Evolutionary conservation across 805 yeast genomes (phyloP).

Genomic region (Ogataea sp.): DNA sequence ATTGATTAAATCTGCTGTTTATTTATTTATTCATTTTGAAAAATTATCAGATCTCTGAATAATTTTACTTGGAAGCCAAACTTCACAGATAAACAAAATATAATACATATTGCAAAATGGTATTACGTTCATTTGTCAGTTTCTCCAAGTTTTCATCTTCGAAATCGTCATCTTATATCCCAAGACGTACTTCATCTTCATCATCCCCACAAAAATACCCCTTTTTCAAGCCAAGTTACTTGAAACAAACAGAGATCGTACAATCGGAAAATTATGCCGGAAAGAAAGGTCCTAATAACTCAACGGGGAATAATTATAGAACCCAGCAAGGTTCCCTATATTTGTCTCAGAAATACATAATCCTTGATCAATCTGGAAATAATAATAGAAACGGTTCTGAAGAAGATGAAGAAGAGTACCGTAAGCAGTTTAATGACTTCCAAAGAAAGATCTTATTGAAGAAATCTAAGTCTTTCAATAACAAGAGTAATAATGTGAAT

Average conservation of each 20-base stretch:
- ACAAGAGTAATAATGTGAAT: constrained; percentile 23
- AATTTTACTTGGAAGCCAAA: too few relatives aligned
- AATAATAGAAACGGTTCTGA: constrained; percentile 8
- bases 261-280: constrained; percentile 21
- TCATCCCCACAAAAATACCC: constrained; percentile 14
- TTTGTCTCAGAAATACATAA: constrained; percentile 18
- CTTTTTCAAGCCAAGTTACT: constrained; percentile 28
- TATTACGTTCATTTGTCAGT: constrained; percentile 20
- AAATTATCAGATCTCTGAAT: too few relatives aligned
- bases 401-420: constrained; percentile 7
- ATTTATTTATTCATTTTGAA: too few relatives aligned
- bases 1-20: too few relatives aligned
- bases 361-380: constrained; percentile 17
- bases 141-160: constrained; percentile 15
- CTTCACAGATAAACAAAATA: too few relatives aligned
- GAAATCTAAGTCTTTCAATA: constrained; percentile 15
- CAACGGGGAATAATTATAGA: constrained; percentile 13
- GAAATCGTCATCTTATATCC: constrained; percentile 9
- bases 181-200: constrained; percentile 8
- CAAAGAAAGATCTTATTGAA: constrained; percentile 14
- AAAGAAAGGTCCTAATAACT: constrained; percentile 10
- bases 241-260: constrained; percentile 19
- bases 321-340: constrained; percentile 7
- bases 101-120: constrained; percentile 10
- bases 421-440: not conserved